Evolutionary conservation across 1,284 basidiomycete species (phyloP).

Genomic region (Cutaneotrichosporon mucoides): DNA sequence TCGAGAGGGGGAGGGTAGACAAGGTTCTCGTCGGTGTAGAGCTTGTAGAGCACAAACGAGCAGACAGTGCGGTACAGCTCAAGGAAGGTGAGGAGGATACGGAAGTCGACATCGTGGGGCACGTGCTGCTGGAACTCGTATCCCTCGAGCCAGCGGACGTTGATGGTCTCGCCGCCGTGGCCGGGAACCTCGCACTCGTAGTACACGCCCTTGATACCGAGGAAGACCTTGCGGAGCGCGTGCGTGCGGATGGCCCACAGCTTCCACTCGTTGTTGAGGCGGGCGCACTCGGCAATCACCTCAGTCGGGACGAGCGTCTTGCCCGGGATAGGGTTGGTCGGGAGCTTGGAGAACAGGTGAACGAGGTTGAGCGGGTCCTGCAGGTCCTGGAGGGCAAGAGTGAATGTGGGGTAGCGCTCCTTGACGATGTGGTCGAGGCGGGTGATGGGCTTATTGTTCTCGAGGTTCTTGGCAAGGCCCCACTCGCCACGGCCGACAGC

Average conservation of each 20-base stretch:
- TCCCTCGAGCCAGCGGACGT: constrained; percentile 87
- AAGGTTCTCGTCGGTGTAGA: constrained; percentile 90
- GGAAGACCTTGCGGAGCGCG: constrained; percentile 83
- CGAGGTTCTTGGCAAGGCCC: constrained; percentile 88
- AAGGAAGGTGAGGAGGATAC: constrained; percentile 95
- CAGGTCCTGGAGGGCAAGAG: constrained; percentile 91
- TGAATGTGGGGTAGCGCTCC: constrained; percentile 96
- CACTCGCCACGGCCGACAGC: constrained; percentile 93
- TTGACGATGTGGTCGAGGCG: constrained; percentile 95
- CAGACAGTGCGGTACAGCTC: constrained; percentile 97
- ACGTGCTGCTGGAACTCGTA: constrained; percentile 98
- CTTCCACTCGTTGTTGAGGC: constrained; percentile 81
- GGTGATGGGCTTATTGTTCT: constrained; percentile 86
- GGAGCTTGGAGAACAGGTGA: constrained; percentile 85
- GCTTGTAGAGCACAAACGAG: constrained; percentile 94
- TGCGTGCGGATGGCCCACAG: constrained; percentile 88
- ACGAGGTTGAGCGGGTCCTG: constrained; percentile 96
- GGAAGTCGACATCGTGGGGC: constrained; percentile 91
- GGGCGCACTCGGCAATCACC: constrained; percentile 84
- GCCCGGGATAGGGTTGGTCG: constrained; percentile 62
- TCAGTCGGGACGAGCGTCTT: constrained; percentile 68
- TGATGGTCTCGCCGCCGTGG: constrained; percentile 73
- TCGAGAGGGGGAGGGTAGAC: constrained; percentile 94
- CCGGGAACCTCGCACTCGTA: constrained; percentile 83
- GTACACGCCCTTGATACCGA: constrained; percentile 98